Conservation (phyloP, 768 basidiomycete species). For the Podaxis sp. region DNA sequence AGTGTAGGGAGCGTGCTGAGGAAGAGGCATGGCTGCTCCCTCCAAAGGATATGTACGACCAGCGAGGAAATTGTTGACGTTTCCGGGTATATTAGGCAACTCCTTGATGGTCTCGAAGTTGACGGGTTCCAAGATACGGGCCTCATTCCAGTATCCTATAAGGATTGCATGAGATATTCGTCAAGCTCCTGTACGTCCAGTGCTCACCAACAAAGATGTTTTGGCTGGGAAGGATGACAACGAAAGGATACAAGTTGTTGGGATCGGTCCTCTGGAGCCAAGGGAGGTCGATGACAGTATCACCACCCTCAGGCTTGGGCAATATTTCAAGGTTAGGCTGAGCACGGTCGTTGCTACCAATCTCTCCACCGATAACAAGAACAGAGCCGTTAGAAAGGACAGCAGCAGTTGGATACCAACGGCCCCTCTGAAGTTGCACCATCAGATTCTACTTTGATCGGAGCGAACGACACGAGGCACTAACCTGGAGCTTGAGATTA, state of each 20-base stretch:
- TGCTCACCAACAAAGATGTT: slow-evolving; percentile 66
- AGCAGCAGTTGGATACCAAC: slow-evolving; percentile 72
- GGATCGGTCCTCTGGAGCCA: slow-evolving; percentile 73
- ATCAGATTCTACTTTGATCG: background rate
- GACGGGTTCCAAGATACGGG: slow-evolving; percentile 63
- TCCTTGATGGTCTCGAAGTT: slow-evolving; percentile 57
- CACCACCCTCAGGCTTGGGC: slow-evolving; percentile 61
- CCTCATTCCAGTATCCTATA: slow-evolving; percentile 76
- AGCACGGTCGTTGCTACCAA: slow-evolving; percentile 60
- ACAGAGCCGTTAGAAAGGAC: slow-evolving; percentile 72
- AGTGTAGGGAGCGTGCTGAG: slow-evolving; percentile 69
- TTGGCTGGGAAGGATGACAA: slow-evolving; percentile 65
- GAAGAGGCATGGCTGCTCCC: slow-evolving; percentile 66
- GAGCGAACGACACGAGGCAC: slow-evolving; percentile 9
- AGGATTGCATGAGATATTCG: background rate
- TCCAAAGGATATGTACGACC: slow-evolving; percentile 79
- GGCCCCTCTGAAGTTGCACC: slow-evolving; percentile 37
- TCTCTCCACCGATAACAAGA: slow-evolving; percentile 72
- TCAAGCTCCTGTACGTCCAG: background rate
- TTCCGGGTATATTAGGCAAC: slow-evolving; percentile 71
- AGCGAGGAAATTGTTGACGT: slow-evolving; percentile 66
- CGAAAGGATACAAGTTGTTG: slow-evolving; percentile 77
- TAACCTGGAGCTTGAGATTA: slow-evolving; percentile 56
- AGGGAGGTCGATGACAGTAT: slow-evolving; percentile 56
- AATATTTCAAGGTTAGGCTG: slow-evolving; percentile 70